A percentile compares a stretch with the other conserved stretches of the same genome.
Conservation (phyloP, 2,329 filamentous ascomycete genomes). For the Thelonectria olida region DNA sequence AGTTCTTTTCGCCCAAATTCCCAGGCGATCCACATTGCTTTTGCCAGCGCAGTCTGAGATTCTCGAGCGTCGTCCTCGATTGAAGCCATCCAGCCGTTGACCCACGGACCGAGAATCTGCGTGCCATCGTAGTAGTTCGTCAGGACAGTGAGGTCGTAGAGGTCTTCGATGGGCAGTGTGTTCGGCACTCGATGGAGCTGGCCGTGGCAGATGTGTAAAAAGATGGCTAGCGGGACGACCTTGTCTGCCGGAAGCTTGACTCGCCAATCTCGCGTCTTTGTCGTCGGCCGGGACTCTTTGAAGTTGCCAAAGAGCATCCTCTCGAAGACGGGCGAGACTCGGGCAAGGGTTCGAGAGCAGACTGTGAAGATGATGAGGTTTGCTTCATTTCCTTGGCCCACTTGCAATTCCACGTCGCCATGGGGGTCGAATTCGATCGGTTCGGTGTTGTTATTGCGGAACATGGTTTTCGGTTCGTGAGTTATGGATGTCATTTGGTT, state of each 20-base stretch:
- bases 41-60: conserved; percentile 29
- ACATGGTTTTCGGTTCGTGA: conserved; percentile 10
- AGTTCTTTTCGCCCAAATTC: conserved; percentile 39
- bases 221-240: conserved; percentile 36
- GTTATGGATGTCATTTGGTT: background rate
- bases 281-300: conserved; percentile 29
- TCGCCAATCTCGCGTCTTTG: conserved; percentile 30
- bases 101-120: conserved; percentile 37
- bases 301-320: conserved; percentile 43
- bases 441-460: background rate
- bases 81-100: conserved; percentile 29
- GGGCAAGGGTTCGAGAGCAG: conserved; percentile 40
- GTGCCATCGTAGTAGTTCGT: conserved; percentile 45
- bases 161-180: conserved; percentile 28
- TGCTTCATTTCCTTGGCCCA: background rate
- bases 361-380: conserved; percentile 28
- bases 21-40: conserved; percentile 44
- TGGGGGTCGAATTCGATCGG: conserved; percentile 22
- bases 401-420: conserved; percentile 23
- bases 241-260: conserved; percentile 45
- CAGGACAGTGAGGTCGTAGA: conserved; percentile 41
- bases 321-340: conserved; percentile 41
- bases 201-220: conserved; percentile 44
- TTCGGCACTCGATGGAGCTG: conserved; percentile 38
- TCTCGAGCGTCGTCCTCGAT: conserved; percentile 24